phyloP scores from a whole-genome alignment of 1,284 basidiomycete species.

The Ustilago curta region DNA sequence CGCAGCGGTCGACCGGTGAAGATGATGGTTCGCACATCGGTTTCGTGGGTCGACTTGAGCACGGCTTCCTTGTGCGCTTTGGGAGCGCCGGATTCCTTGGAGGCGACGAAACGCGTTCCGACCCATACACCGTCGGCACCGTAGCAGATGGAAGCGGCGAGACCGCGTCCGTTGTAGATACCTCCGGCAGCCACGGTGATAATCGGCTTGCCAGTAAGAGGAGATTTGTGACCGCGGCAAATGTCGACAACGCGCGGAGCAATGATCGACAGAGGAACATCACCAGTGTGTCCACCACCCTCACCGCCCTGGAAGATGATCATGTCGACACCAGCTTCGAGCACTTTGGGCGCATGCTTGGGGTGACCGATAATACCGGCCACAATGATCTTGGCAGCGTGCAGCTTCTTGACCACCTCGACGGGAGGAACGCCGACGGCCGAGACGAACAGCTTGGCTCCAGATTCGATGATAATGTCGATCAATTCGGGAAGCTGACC shows the following conservation, averaged over 20 bases:
- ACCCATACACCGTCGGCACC: constrained; percentile 64
- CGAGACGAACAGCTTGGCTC: constrained; percentile 63
- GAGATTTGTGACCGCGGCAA: constrained; percentile 55
- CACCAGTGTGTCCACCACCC: constrained; percentile 65
- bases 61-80: constrained; percentile 65
- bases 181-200: constrained; percentile 62
- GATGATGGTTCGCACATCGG: constrained; percentile 63
- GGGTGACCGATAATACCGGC: constrained; percentile 77
- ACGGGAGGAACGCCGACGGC: constrained; percentile 64
- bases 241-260: constrained; percentile 62
- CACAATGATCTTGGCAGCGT: constrained; percentile 54
- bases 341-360: constrained; percentile 64
- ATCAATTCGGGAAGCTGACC: constrained; percentile 58
- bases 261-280: constrained; percentile 60
- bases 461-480: constrained; percentile 61
- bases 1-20: constrained; percentile 81
- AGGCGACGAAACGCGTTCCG: constrained; percentile 88
- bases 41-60: constrained; percentile 63
- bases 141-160: constrained; percentile 61
- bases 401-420: constrained; percentile 60
- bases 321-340: constrained; percentile 62
- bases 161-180: constrained; percentile 59
- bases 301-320: constrained; percentile 66
- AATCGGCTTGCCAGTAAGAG: constrained; percentile 62
- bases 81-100: constrained; percentile 59